Percentiles rank a stretch among this genome's conserved stretches.
These are phyloP conservation scores for sweet orange (Citrus sinensis) DNA, from an alignment of 345 rosid genomes.

Conservation along the genomic window DVS_A1.0 CM039166.1:24198001-24198500, in stretches of 20 bases:
- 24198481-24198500: background rate
- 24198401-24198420: background rate
- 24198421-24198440: constrained; percentile 3
- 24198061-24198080: background rate
- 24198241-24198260: background rate
- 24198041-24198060: background rate
- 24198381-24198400: background rate
- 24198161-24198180: background rate
- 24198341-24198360: background rate
- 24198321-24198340: background rate
- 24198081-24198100: background rate
- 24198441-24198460: background rate
- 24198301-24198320: background rate
- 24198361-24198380: background rate
- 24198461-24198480: background rate
- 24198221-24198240: background rate
- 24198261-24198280: background rate
- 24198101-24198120: background rate
- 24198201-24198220: background rate
- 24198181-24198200: background rate
- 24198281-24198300: background rate
- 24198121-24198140: background rate
- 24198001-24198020: background rate
- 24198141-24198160: background rate
- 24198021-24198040: background rate